phyloP scores from a whole-genome alignment of 1,139 yeast genomes.

The Pichia sp. region DNA sequence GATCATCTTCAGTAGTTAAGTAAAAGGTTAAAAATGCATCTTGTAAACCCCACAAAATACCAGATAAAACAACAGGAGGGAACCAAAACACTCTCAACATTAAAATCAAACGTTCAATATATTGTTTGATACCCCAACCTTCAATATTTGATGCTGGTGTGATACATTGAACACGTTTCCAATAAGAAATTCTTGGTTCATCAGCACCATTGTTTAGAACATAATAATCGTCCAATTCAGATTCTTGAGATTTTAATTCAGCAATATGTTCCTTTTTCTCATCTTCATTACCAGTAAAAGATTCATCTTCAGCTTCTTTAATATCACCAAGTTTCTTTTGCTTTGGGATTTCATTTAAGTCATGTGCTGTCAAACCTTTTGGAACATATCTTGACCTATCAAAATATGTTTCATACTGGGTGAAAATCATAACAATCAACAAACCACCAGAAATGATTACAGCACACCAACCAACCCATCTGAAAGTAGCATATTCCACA shows the following conservation, averaged over 20 bases:
- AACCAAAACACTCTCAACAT: slow-evolving; percentile 63
- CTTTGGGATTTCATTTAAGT: slow-evolving; percentile 1
- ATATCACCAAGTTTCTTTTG: no score
- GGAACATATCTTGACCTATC: slow-evolving; percentile 43
- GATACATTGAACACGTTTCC: slow-evolving; percentile 48
- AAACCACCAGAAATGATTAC: slow-evolving; percentile 61
- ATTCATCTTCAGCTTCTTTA: slow-evolving; percentile 2
- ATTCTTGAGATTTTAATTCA: background rate
- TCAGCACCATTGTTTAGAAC: slow-evolving; percentile 28
- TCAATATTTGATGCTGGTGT: slow-evolving; percentile 58
- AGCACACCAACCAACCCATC: slow-evolving; percentile 85
- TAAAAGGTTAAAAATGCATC: slow-evolving; percentile 78
- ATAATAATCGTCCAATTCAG: slow-evolving; percentile 7
- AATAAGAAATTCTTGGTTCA: slow-evolving; percentile 41
- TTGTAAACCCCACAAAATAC: slow-evolving; percentile 78
- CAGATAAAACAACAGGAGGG: slow-evolving; percentile 79
- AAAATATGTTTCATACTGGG: slow-evolving; percentile 72
- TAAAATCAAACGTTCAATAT: slow-evolving; percentile 44
- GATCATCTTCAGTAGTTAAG: slow-evolving; percentile 70
- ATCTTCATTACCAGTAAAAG: slow-evolving; percentile 2
- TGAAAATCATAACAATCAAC: slow-evolving; percentile 44
- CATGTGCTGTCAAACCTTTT: slow-evolving; percentile 3
- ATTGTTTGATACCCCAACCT: slow-evolving; percentile 67
- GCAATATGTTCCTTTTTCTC: slow-evolving; percentile 3
- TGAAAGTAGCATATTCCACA: slow-evolving; percentile 49